Percentiles rank a stretch among this genome's conserved stretches.
Evolutionary conservation across 1,284 basidiomycete species (phyloP).

Genomic region (Papiliotrema fonsecae): DNA sequence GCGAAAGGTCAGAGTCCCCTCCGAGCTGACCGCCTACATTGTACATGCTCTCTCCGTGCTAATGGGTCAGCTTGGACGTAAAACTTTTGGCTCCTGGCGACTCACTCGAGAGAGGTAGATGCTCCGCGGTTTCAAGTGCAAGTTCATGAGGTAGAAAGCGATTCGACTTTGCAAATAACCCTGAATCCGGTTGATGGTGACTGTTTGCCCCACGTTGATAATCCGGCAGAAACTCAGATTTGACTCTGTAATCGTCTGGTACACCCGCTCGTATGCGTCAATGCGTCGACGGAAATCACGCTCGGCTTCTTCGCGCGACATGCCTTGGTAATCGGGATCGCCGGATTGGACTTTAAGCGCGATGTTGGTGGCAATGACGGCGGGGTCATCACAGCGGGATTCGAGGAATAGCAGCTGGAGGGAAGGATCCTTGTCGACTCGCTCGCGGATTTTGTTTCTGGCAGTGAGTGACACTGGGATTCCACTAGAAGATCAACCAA

Average conservation of each 20-base stretch:
- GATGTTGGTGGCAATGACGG: slow-evolving; percentile 89
- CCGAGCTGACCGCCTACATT: slow-evolving; percentile 97
- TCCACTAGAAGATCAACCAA: slow-evolving; percentile 23
- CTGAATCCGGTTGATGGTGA: slow-evolving; percentile 75
- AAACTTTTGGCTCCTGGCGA: slow-evolving; percentile 6
- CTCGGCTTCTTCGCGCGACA: slow-evolving; percentile 78
- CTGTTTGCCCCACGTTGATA: slow-evolving; percentile 80
- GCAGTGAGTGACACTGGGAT: neutral
- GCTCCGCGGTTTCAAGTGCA: slow-evolving; percentile 92
- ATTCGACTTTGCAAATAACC: slow-evolving; percentile 95
- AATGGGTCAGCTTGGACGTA: slow-evolving; percentile 5
- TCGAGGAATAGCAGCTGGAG: slow-evolving; percentile 91
- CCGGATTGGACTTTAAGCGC: slow-evolving; percentile 92
- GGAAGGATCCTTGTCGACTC: slow-evolving; percentile 85
- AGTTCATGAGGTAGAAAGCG: slow-evolving; percentile 97
- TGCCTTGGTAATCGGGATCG: slow-evolving; percentile 94
- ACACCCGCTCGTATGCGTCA: slow-evolving; percentile 88
- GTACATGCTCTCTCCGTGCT: slow-evolving; percentile 98
- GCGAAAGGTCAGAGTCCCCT: slow-evolving; percentile 84
- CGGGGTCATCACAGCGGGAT: slow-evolving; percentile 89
- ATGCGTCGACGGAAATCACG: slow-evolving; percentile 89
- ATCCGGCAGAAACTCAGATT: slow-evolving; percentile 82
- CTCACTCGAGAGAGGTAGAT: slow-evolving; percentile 92
- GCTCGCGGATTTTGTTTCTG: slow-evolving; percentile 71
- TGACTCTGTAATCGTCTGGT: slow-evolving; percentile 87